Evolutionary conservation across 306 rosid species (phyloP), one percentile per base, ranked within the genome.

Genomic region (Arachis stenosperma): DNA sequence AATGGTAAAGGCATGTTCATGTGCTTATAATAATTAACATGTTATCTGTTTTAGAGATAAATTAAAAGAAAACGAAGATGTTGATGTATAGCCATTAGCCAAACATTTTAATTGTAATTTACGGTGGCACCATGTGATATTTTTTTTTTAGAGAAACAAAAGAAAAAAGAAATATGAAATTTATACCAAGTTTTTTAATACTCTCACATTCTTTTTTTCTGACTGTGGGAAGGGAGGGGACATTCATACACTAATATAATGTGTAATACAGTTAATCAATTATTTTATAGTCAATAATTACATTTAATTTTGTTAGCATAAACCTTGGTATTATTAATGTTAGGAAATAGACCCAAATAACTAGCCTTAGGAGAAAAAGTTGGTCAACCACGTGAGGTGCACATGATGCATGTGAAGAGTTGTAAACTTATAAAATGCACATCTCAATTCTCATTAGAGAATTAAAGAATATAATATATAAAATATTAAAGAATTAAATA

Each of bases 221-320:
- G 65, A 42, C 53, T 60, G 67, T 43, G 37, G 36, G 57, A 64
- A 66, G 75, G 69, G 74, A 17, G 62, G 77, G 27, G 73, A 79
- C 84, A 87, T 84, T 76, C 82, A 65, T 55, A 29, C 52, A 58
- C 69, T 5, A 66, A 66, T 58, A 37, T 63, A 37, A 63, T 47
- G 54, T 27, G 37, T 33, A 33, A 3, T 17, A 43, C 29, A 29
- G 6, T 50, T 44, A 4, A 40, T 42, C 7, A 6, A 42, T 43
- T 70, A 47, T 78, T 78, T 71, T 55, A 78, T 64, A 63, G 62
- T 30, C 54, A 36, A 64, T 55, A 43, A 70, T 70, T 46, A 57
- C 9, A 69, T 22, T 58, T 11, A 52, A 69, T 22, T 58, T 11
- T 52, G 67, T 58, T 27, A 59, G 13, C 51, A 22, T 22, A 22